A percentile compares a stretch with the other conserved stretches of the same genome.
Conservation (phyloP, 2,329 filamentous ascomycete genomes). For the Penicillium sp. region DNA sequence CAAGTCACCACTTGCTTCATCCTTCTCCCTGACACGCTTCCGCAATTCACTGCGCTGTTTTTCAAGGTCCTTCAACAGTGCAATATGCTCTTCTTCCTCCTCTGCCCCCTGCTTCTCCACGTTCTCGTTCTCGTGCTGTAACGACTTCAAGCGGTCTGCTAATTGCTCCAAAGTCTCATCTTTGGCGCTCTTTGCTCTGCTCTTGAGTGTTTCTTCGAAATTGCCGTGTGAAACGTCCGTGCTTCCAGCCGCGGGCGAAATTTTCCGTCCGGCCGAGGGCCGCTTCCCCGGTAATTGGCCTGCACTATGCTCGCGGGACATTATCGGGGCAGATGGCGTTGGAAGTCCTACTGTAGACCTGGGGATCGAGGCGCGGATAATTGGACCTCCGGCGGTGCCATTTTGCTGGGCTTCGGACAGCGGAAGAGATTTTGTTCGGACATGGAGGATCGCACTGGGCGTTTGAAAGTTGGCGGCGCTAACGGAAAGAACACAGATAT, state of each 20-base stretch:
- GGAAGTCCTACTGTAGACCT: slow-evolving; percentile 56
- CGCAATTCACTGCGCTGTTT: slow-evolving; percentile 78
- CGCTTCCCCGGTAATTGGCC: slow-evolving; percentile 58
- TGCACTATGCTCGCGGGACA: slow-evolving; percentile 65
- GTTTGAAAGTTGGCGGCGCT: slow-evolving; percentile 91
- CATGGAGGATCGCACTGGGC: slow-evolving; percentile 77
- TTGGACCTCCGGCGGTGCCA: slow-evolving; percentile 35
- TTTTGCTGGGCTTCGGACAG: slow-evolving; percentile 38
- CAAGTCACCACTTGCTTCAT: slow-evolving; percentile 81
- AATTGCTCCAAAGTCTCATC: slow-evolving; percentile 72
- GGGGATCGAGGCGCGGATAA: slow-evolving; percentile 56
- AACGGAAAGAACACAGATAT: slow-evolving; percentile 87
- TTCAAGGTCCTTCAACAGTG: slow-evolving; percentile 66
- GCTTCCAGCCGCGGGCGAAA: slow-evolving; percentile 66
- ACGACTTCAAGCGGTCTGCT: slow-evolving; percentile 74
- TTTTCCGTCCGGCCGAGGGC: slow-evolving; percentile 69
- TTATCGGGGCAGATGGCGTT: slow-evolving; percentile 60
- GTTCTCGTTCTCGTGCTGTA: slow-evolving; percentile 82
- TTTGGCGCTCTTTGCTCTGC: slow-evolving; percentile 51
- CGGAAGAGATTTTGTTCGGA: slow-evolving; percentile 67
- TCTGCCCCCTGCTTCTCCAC: slow-evolving; percentile 64
- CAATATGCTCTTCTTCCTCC: slow-evolving; percentile 69
- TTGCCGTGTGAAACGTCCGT: slow-evolving; percentile 43
- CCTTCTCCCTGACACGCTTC: slow-evolving; percentile 79
- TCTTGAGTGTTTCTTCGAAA: slow-evolving; percentile 41